Evolutionary conservation across 305 asterid genomes (phyloP).

Genomic region (Salvia sclarea): DNA sequence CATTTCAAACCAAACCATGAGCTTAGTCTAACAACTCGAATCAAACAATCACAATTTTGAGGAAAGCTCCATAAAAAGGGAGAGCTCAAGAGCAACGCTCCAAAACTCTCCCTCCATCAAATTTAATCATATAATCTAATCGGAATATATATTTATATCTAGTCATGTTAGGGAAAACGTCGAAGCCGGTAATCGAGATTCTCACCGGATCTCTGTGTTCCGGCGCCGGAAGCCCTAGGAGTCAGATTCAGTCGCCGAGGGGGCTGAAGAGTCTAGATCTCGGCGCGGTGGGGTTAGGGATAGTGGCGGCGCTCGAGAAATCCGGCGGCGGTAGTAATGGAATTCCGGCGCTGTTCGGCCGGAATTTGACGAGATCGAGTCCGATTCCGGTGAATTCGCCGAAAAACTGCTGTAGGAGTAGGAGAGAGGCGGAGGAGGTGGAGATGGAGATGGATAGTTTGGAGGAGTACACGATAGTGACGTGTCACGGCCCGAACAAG

Average conservation of each 20-base stretch:
- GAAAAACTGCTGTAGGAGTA: slow-evolving; percentile 14
- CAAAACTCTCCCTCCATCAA: slow-evolving; percentile 6
- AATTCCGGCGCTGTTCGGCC: slow-evolving; percentile 40
- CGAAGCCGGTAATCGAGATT: slow-evolving; percentile 60
- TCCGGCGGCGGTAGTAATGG: slow-evolving; percentile 34
- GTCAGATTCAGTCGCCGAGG: slow-evolving; percentile 58
- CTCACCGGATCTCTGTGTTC: slow-evolving; percentile 50
- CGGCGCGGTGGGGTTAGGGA: slow-evolving; percentile 81
- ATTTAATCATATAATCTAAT: too few species aligned
- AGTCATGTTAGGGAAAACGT: slow-evolving; percentile 61
- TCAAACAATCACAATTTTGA: slow-evolving; percentile 1
- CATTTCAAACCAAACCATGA: slow-evolving; percentile 58
- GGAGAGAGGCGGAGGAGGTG: slow-evolving; percentile 35
- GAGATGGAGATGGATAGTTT: slow-evolving; percentile 42
- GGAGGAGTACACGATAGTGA: slow-evolving; percentile 73
- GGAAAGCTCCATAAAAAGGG: slow-evolving; percentile 18
- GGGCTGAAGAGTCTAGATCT: slow-evolving; percentile 56
- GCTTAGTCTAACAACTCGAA: slow-evolving; percentile 54
- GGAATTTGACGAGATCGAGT: slow-evolving; percentile 51
- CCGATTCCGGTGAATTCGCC: slow-evolving; percentile 61
- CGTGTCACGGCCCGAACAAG: slow-evolving; percentile 55
- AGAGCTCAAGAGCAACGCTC: slow-evolving; percentile 1
- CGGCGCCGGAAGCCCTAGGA: slow-evolving; percentile 48
- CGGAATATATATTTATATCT: not conserved
- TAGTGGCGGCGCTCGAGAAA: slow-evolving; percentile 80